Conservation (phyloP, 2,329 filamentous ascomycete species). For the Alternaria sp. region DNA sequence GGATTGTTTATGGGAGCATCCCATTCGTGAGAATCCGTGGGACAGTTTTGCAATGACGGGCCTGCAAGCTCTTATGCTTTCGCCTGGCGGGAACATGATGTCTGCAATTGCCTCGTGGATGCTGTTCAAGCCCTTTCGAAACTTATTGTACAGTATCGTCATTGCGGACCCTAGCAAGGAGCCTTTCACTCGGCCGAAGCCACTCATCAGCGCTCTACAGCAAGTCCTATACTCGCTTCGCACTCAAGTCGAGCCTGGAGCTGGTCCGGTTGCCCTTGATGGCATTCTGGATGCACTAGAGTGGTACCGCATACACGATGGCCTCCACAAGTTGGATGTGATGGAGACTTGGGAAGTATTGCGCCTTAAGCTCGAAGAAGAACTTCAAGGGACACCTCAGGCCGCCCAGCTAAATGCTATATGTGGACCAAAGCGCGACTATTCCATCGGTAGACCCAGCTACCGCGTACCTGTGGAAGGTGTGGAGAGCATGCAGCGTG, state of each 20-base stretch:
- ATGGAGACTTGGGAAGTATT: conserved; percentile 63
- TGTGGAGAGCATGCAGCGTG: conserved; percentile 50
- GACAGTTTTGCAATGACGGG: conserved; percentile 64
- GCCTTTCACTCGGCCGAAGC: conserved; percentile 56
- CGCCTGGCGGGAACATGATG: conserved; percentile 52
- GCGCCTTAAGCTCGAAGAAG: conserved; percentile 59
- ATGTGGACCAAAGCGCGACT: conserved; percentile 52
- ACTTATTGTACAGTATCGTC: conserved; percentile 59
- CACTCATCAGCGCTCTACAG: conserved; percentile 59
- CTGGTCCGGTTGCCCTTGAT: conserved; percentile 41
- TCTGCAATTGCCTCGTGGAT: conserved; percentile 65
- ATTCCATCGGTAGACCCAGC: conserved; percentile 40
- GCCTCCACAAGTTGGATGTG: conserved; percentile 56
- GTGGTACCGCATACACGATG: conserved; percentile 49
- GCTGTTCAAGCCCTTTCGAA: conserved; percentile 64
- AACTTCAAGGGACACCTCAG: conserved; percentile 55
- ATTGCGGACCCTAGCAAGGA: conserved; percentile 55
- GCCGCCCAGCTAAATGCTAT: conserved; percentile 52
- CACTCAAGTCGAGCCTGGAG: conserved; percentile 48
- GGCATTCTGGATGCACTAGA: conserved; percentile 47
- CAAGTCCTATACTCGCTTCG: conserved; percentile 59
- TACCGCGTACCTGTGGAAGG: conserved; percentile 46
- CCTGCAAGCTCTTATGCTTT: conserved; percentile 55
- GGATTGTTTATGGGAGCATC: conserved; percentile 66
- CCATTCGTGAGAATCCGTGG: conserved; percentile 61